A percentile compares a stretch with the other conserved stretches of the same genome.
Conservation (phyloP, 306 rosid species). For the Vachellia collinsii region DNA sequence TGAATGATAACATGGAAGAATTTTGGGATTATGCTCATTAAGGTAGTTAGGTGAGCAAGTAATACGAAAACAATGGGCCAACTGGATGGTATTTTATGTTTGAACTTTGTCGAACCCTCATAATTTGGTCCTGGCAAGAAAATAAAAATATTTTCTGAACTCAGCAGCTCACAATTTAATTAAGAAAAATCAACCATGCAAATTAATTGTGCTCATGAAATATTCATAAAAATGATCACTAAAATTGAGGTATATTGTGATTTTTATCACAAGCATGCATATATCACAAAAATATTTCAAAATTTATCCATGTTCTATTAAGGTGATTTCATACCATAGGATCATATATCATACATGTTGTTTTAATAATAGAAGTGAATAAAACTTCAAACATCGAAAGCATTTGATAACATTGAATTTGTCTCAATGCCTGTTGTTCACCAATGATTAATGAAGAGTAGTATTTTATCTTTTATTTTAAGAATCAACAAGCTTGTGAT, state of each 20-base stretch:
- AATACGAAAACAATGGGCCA: conserved; percentile 39
- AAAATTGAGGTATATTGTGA: neutral
- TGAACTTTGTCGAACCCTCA: too few species aligned
- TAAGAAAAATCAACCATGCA: too few species aligned
- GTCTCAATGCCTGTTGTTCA: neutral
- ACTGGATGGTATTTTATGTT: conserved; percentile 29
- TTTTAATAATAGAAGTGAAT: neutral
- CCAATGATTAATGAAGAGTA: neutral
- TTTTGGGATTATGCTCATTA: conserved; percentile 27
- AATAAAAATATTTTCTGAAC: too few species aligned
- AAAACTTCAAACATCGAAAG: neutral
- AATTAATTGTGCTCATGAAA: neutral
- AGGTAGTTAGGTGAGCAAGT: conserved; percentile 48
- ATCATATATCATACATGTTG: neutral
- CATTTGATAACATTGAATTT: neutral
- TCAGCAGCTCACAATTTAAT: too few species aligned
- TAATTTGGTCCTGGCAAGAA: too few species aligned
- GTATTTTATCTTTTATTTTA: neutral
- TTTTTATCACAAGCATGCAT: neutral
- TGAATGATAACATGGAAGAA: conserved; percentile 27
- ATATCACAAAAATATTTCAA: too few species aligned
- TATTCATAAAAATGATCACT: neutral
- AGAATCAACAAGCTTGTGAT: too few species aligned
- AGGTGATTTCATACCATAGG: too few species aligned
- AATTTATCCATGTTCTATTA: neutral